Evolutionary conservation across 2,329 filamentous ascomycete species (phyloP).

Genomic region (Graphiopsis chlorocephala): DNA sequence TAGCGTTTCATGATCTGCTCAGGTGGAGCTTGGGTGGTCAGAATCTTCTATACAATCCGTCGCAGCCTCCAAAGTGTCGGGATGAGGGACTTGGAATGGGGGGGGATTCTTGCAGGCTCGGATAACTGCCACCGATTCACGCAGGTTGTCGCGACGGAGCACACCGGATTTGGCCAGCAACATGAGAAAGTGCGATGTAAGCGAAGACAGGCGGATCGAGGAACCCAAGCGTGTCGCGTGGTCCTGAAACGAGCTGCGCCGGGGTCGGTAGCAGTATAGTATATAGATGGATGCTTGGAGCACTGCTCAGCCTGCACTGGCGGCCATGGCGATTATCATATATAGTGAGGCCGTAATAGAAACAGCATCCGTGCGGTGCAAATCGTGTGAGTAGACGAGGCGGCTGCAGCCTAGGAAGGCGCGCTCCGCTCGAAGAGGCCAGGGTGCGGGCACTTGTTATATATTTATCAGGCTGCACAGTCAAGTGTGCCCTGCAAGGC

Average conservation of each 20-base stretch:
- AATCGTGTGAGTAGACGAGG: background rate
- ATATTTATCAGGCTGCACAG: background rate
- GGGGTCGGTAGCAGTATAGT: background rate
- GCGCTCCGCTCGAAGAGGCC: background rate
- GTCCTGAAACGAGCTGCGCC: conserved; percentile 2
- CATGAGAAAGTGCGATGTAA: background rate
- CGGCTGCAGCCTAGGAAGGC: background rate
- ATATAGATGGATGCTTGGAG: background rate
- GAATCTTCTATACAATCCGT: background rate
- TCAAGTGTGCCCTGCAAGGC: background rate
- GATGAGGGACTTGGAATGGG: no score
- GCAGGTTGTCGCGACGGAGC: background rate
- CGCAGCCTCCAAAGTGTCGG: no score
- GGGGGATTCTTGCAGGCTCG: no score
- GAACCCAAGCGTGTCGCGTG: background rate
- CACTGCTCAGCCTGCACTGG: background rate
- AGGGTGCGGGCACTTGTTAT: background rate
- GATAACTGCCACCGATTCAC: no score
- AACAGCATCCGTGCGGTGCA: conserved; percentile 1
- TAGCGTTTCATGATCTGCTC: conserved; percentile 1
- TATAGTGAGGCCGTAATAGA: conserved; percentile 6
- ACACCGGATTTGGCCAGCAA: background rate
- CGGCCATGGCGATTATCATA: background rate
- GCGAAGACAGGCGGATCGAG: background rate
- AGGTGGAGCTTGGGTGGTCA: background rate